Conservation (phyloP, 208 protist genomes). For the Trypanosoma lewisi region DNA sequence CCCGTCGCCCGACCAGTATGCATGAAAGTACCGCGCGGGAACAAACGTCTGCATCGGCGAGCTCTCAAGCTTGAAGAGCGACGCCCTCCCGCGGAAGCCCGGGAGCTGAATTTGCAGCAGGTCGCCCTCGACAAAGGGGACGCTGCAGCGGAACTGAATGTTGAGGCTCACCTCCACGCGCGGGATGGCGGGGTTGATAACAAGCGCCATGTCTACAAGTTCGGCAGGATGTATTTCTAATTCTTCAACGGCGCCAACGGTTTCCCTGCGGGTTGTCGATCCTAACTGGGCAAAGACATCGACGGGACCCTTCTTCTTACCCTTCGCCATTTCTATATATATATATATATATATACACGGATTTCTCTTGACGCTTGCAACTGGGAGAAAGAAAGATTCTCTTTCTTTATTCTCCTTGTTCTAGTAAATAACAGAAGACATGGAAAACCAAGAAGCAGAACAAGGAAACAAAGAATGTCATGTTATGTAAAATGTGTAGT, state of each 20-base stretch:
- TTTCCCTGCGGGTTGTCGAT: neutral
- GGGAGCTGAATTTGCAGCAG: conserved; percentile 57
- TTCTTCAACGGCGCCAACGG: conserved; percentile 1
- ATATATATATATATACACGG: neutral
- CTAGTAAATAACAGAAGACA: too few species aligned
- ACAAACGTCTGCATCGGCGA: conserved; percentile 5
- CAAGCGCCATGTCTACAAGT: conserved; percentile 51
- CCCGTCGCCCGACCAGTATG: conserved; percentile 76
- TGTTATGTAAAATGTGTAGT: neutral
- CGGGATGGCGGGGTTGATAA: conserved; percentile 56
- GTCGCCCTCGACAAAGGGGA: conserved; percentile 56
- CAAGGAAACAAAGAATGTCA: too few species aligned
- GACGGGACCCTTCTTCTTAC: conserved; percentile 18
- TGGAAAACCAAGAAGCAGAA: too few species aligned
- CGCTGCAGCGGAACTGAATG: conserved; percentile 71
- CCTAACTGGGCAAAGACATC: conserved; percentile 29
- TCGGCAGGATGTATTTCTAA: conserved; percentile 37
- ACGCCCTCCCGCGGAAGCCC: conserved; percentile 53
- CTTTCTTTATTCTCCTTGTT: too few species aligned
- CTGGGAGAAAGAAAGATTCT: too few species aligned
- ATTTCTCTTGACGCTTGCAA: neutral
- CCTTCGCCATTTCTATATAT: conserved; percentile 9
- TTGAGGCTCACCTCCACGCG: conserved; percentile 49
- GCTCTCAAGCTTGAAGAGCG: conserved; percentile 52
- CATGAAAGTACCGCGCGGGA: conserved; percentile 47